Base-by-base conservation (phyloP, 768 basidiomycete species). In the Tricholoma matsutake region DNA sequence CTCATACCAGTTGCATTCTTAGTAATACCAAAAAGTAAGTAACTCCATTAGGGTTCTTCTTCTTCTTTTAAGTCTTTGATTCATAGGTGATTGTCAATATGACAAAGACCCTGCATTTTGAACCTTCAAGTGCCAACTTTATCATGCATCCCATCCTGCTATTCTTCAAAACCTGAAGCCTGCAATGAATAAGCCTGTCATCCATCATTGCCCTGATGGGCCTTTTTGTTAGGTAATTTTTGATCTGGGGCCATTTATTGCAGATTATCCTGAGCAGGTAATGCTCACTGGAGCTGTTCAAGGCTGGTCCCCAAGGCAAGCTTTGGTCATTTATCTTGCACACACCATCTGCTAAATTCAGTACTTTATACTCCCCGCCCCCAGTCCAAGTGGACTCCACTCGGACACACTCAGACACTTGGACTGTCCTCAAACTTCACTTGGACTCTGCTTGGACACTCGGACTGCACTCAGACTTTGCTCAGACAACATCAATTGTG, bases 261-360 rank as follows among this genome's bases (percentile, higher is more conserved):
- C 39, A 41, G 72, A 75, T 73, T 0, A 25, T 25, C 3, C 3
- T 1, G 22, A 25, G 22, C 22, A 25, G 3, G 22, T 25, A 25
- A 25, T 25, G 22, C 22, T 25, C 2, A 3, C 22, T 3, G 3
- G 22, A 3, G 3, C 22, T 25, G 22, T 25, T 25, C 67, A 69
- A 55, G 63, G 64, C 16, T 73, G 66, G 69, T 73, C 68, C 18
- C 56, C 63, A 39, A 65, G 63, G 68, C 65, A 37, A 13, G 67
- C 4, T n/a, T n/a, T n/a, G n/a, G n/a, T n/a, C n/a, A n/a, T n/a
- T n/a, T n/a, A n/a, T n/a, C n/a, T n/a, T n/a, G n/a, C n/a, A n/a
- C 39, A 41, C 10, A 41, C 1, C 14, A 13, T 41, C 16, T 6
- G 39, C 39, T 41, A 2, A n/a, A n/a, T n/a, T n/a, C n/a, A n/a